These are phyloP conservation scores for Komagataella ulmi DNA, from an alignment of 805 yeast species.

Conservation along the genomic window DNA sequence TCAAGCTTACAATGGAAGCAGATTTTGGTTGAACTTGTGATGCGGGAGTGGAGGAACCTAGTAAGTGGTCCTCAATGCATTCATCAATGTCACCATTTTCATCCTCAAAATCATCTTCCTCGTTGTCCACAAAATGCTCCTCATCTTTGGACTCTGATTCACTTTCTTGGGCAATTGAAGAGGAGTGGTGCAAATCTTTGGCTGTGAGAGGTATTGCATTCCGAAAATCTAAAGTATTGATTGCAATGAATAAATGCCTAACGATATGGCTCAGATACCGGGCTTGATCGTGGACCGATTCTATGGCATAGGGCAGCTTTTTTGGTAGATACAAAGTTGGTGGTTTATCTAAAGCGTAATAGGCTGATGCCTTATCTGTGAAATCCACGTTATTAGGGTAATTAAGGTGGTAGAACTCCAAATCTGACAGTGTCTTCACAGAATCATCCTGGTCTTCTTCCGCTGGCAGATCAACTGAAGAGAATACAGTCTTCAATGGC, in stretches of 20 bases:
- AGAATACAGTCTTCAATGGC: background rate
- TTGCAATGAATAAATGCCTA: conserved; percentile 65
- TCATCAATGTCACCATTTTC: conserved; percentile 24
- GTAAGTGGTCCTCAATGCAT: conserved; percentile 10
- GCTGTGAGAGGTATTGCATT: conserved; percentile 58
- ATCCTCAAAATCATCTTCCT: conserved; percentile 23
- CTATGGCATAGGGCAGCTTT: conserved; percentile 60
- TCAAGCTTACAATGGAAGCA: conserved; percentile 61
- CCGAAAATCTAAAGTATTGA: conserved; percentile 59
- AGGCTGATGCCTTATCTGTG: conserved; percentile 10
- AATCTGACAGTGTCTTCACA: background rate
- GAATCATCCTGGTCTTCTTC: background rate
- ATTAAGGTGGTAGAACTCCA: background rate
- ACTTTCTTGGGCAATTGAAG: conserved; percentile 23
- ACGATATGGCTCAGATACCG: conserved; percentile 70
- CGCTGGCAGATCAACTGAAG: background rate
- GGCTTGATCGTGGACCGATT: conserved; percentile 53
- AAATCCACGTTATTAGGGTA: background rate
- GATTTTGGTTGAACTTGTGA: conserved; percentile 52
- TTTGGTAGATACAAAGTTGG: conserved; percentile 11
- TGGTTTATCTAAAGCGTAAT: conserved; percentile 10
- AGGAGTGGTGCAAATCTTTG: conserved; percentile 30
- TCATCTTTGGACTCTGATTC: conserved; percentile 13
- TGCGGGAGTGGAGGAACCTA: conserved; percentile 28
- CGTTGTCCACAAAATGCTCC: conserved; percentile 20